These are phyloP conservation scores for Lagenidium sp. DNA, from an alignment of 352 stramenopile genomes.

Conservation along the genomic window DNA sequence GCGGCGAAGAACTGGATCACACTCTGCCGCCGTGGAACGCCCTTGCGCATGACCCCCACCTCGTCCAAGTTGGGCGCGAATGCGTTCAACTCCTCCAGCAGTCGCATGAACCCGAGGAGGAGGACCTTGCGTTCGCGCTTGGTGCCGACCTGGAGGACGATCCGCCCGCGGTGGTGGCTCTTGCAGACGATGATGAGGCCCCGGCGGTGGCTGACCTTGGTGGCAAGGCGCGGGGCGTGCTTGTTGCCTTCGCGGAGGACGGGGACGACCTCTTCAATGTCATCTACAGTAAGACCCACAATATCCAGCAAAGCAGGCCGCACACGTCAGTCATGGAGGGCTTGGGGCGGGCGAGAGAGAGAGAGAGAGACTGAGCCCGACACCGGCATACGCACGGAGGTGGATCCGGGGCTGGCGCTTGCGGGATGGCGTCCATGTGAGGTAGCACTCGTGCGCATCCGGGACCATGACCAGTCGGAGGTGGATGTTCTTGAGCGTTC, in stretches of 20 bases:
- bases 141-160: constrained; percentile 51
- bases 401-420: constrained; percentile 56
- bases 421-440: constrained; percentile 65
- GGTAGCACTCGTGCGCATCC: constrained; percentile 40
- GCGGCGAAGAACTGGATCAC: constrained; percentile 41
- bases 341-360: too few relatives aligned
- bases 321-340: neutral
- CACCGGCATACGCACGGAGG: constrained; percentile 53
- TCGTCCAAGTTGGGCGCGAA: constrained; percentile 32
- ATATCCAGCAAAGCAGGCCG: neutral
- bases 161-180: constrained; percentile 46
- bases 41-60: constrained; percentile 32
- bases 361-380: too few relatives aligned
- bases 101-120: constrained; percentile 37
- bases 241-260: constrained; percentile 44
- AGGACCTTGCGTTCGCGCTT: constrained; percentile 53
- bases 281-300: constrained; percentile 24
- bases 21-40: constrained; percentile 31
- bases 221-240: constrained; percentile 31
- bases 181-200: constrained; percentile 60
- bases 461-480: constrained; percentile 37
- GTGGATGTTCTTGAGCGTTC: constrained; percentile 53
- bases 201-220: constrained; percentile 53
- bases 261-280: constrained; percentile 45
- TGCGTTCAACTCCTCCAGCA: constrained; percentile 39